Evolutionary conservation across 1,284 basidiomycete species (phyloP).

Genomic region (Lentinus polychrous): DNA sequence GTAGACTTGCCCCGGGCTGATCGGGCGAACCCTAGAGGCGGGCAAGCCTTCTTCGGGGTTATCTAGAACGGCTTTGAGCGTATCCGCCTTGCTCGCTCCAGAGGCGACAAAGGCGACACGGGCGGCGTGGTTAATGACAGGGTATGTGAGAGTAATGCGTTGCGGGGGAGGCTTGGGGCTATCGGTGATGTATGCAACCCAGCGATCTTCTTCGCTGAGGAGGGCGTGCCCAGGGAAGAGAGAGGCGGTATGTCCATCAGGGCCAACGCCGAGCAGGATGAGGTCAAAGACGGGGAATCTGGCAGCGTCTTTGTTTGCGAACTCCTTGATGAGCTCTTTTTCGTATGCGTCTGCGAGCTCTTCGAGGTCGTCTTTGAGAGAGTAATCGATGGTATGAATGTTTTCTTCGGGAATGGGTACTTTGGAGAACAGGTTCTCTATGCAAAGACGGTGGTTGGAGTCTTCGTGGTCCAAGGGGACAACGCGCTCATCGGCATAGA

Average conservation of each 20-base stretch:
- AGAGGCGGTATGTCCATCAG: slow-evolving; percentile 94
- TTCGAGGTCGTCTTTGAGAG: slow-evolving; percentile 73
- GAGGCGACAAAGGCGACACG: slow-evolving; percentile 84
- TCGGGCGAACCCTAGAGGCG: slow-evolving; percentile 76
- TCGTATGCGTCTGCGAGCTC: slow-evolving; percentile 92
- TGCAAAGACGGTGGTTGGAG: slow-evolving; percentile 84
- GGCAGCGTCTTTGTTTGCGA: slow-evolving; percentile 85
- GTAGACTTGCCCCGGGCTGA: slow-evolving; percentile 76
- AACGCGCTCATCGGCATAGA: slow-evolving; percentile 95
- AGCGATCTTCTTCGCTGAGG: slow-evolving; percentile 79
- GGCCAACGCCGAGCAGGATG: slow-evolving; percentile 89
- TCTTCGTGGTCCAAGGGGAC: slow-evolving; percentile 92
- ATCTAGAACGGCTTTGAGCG: slow-evolving; percentile 73
- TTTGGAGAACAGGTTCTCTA: slow-evolving; percentile 74
- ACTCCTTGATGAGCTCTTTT: slow-evolving; percentile 85
- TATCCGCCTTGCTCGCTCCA: slow-evolving; percentile 81
- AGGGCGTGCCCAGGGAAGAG: slow-evolving; percentile 92
- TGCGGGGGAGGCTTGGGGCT: slow-evolving; percentile 91
- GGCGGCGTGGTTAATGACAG: slow-evolving; percentile 88
- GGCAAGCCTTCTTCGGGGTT: slow-evolving; percentile 78
- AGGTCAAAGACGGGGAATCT: slow-evolving; percentile 95
- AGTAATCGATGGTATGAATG: slow-evolving; percentile 81
- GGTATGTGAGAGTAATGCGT: slow-evolving; percentile 87
- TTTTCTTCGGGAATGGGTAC: slow-evolving; percentile 75
- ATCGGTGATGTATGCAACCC: slow-evolving; percentile 93